Evolutionary conservation across 805 yeast genomes (phyloP).

Genomic region (Cyberlindnera euphorbiae): DNA sequence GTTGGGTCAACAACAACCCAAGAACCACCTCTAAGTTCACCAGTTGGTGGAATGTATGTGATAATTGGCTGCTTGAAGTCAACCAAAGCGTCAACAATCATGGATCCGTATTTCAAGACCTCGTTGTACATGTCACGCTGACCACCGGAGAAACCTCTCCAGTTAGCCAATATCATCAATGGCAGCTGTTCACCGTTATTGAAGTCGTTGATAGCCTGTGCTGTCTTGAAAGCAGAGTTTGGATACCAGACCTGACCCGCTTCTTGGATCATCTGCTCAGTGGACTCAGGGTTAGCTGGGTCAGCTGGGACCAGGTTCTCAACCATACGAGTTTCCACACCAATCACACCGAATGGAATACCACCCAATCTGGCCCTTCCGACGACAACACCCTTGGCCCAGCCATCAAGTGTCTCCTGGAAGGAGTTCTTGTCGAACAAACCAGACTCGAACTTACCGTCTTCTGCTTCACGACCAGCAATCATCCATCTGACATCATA

Average conservation of each 20-base stretch:
- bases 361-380: slow-evolving; percentile 99
- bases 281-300: slow-evolving; percentile 95
- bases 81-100: slow-evolving; percentile 93
- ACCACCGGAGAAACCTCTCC: slow-evolving; percentile 99
- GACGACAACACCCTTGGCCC: slow-evolving; percentile 98
- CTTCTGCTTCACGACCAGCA: slow-evolving; percentile 69
- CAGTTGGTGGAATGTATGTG: slow-evolving; percentile 96
- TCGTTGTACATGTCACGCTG: slow-evolving; percentile 99
- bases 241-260: slow-evolving; percentile 99
- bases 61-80: slow-evolving; percentile 95
- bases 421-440: slow-evolving; percentile 89
- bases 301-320: slow-evolving; percentile 95
- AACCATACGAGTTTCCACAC: slow-evolving; percentile 86
- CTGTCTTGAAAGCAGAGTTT: slow-evolving; percentile 97
- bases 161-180: slow-evolving; percentile 94
- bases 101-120: slow-evolving; percentile 94
- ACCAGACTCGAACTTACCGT: slow-evolving; percentile 76
- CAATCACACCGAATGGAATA: slow-evolving; percentile 97
- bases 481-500: slow-evolving; percentile 96
- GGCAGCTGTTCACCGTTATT: slow-evolving; percentile 98
- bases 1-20: slow-evolving; percentile 99
- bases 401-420: slow-evolving; percentile 94
- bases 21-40: slow-evolving; percentile 99
- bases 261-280: slow-evolving; percentile 82
- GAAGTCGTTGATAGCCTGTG: slow-evolving; percentile 97